Conservation (phyloP, 2,329 filamentous ascomycete species). For the Fusarium sublunatum region DNA sequence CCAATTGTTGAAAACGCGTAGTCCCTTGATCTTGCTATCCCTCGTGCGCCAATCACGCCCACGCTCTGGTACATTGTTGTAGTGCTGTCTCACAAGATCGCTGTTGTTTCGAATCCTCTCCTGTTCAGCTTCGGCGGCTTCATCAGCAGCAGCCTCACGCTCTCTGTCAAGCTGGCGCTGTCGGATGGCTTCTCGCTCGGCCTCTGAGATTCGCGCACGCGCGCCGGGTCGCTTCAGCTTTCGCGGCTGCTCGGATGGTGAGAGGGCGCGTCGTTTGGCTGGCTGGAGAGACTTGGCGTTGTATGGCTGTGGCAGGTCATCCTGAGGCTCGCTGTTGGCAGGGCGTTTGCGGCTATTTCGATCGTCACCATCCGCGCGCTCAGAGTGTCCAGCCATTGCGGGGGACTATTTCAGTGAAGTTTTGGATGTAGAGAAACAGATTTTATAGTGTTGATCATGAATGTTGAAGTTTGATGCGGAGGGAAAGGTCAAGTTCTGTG, state of each 20-base stretch:
- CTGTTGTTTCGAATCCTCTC: conserved; percentile 68
- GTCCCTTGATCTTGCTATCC: conserved; percentile 92
- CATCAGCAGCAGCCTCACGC: conserved; percentile 53
- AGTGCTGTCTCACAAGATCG: conserved; percentile 91
- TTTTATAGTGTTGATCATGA: conserved; percentile 8
- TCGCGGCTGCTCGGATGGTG: conserved; percentile 67
- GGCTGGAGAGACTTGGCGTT: conserved; percentile 68
- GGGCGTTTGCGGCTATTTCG: conserved; percentile 48
- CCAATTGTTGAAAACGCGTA: conserved; percentile 98
- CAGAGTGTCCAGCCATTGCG: conserved; percentile 36
- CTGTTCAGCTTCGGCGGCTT: conserved; percentile 52
- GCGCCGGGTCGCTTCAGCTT: conserved; percentile 76
- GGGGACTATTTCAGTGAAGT: neutral
- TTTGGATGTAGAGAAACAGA: neutral
- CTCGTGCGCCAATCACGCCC: conserved; percentile 95
- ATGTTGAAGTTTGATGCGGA: conserved; percentile 4
- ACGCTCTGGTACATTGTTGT: conserved; percentile 94
- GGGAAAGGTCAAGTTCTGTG: conserved; percentile 13
- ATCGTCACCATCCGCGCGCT: conserved; percentile 26
- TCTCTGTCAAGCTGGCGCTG: conserved; percentile 70
- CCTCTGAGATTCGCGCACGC: conserved; percentile 73
- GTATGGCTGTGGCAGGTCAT: conserved; percentile 68
- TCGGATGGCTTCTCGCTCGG: conserved; percentile 75
- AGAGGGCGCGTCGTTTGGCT: conserved; percentile 68
- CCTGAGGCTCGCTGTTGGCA: conserved; percentile 51